Base-by-base conservation (phyloP, 768 basidiomycete genomes). In the Boletus barrowsii region DNA sequence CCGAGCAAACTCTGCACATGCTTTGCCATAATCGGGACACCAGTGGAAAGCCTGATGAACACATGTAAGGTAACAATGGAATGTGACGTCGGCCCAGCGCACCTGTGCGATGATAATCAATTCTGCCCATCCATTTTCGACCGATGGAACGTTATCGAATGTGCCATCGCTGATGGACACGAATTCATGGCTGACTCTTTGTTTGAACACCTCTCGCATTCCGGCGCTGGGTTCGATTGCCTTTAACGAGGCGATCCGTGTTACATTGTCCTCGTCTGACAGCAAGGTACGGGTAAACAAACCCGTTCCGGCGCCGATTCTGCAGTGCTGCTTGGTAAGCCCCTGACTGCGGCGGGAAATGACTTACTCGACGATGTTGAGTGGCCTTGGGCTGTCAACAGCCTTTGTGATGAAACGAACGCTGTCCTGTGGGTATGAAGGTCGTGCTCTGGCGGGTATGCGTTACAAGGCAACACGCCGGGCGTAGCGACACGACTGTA, bases 151-250 rank as follows among this genome's bases (percentile, higher is more conserved):
- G 2, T 68, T 62, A 22, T 88, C 83, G 61, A 94, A 95, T 2
- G 83, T 82, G 22, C 92, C 92, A 13, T 90, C 80, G n/a, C 58
- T 56, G 40, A 80, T 66, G 13, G 75, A 73, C 15, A 83, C 80
- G 4, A 82, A 76, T n/a, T 72, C 64, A 61, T 90, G 84, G 9
- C 60, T 47, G 6, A 86, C 71, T 15, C 77, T 80, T 56, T 83
- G 75, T 11, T 69, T 63, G 73, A 93, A 97, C 3, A 80, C 75
- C 4, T 77, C 73, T 49, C 94, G 79, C 95, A 97, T 97, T 29
- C 94, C 95, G 42, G 77, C 75, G 59, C 88, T 89, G 15, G 95
- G 95, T 68, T 98, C 95, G 32, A 94, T 64, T 5, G 89, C 90
- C 47, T 76, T 76, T 17, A 95, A 68, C 43, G 77, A 69, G 29